Base-by-base conservation (phyloP, 495 filamentous ascomycete species). In the Baudoinia panamericana region DNA sequence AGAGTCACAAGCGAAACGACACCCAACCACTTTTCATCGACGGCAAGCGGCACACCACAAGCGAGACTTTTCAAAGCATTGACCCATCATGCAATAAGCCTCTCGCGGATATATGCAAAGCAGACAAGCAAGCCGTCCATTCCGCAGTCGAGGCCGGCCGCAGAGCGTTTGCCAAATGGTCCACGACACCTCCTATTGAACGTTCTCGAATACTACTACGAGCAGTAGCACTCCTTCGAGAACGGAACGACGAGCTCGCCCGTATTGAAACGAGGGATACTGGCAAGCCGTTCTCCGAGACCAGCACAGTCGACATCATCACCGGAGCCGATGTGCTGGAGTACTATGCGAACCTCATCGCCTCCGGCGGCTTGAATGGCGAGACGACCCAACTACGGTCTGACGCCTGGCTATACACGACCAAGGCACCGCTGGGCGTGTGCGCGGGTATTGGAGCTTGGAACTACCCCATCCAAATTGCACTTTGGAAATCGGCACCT, bases 391-490 rank as follows among this genome's bases (percentile, higher is more conserved):
- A 75, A 39, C 57, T 84, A 17, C 66, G 80, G 30, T 70, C 76
- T 34, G 73, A 80, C 47, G 78, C 80, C 0, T 80, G 75, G 74
- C 68, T 83, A 12, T 83, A 82, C 53, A 81, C 78, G 1, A 76
- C 71, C 48, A 84, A 84, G 54, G 75, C 78, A 31, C 69, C 81
- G 2, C 57, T 84, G 30, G 81, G 81, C 16, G 80, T 86, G 2
- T 84, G 81, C 58, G 81, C 70, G 5, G 81, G 78, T 24, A 84
- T 86, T 50, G 80, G 81, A 29, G 80, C 81, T 38, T 86, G 80
- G 80, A 86, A 86, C 57, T 87, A 87, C 54, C 82, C 82, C 11
- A 78, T 87, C 43, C 82, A 87, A 54, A 87, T 90, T 56, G 82
- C 82, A 11, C 68, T 87, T 0, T 87, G 82, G 82, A 90, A 90